Evolutionary conservation across 2,329 filamentous ascomycete genomes (phyloP), one percentile per base, ranked within the genome.

Genomic region (Knoxdaviesia capensis): DNA sequence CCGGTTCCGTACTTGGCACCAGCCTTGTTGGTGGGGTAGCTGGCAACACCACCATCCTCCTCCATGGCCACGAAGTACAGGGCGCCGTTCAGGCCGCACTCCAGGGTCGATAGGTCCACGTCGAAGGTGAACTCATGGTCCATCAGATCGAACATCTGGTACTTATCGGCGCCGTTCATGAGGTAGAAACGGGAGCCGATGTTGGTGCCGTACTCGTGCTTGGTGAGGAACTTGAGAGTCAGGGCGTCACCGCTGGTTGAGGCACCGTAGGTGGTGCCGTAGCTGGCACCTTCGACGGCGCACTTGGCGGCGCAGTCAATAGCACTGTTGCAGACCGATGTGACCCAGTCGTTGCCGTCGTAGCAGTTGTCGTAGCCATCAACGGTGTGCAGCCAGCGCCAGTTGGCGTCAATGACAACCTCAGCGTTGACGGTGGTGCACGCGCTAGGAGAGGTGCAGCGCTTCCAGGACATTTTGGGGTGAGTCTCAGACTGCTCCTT

Each of bases 61-160:
- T 69, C 63, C 70, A 74, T 74, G 46, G 64, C 58, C 10, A 68
- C 61, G 40, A 72, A 65, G 57, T 78, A 78, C 34, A 80, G 56
- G 31, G 75, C 75, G 41, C 72, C 73, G 56, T 81, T 80, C 46
- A 80, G 56, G 42, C 77, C 77, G 50, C 77, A 81, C 33, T 51
- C 67, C 30, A 79, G 61, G 43, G 66, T 66, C 31, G 72, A 77
- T 31, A 77, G 64, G 51, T 80, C 75, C 10, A 79, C 73, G 43
- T 78, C 74, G 44, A 80, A 78, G 34, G 70, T 69, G 51, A 80
- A 70, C 54, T 80, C 76, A 51, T 72, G 64, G 56, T 69, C 69
- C 45, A 69, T 59, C 41, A 78, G 60, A 43, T 71, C 64, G 57
- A 79, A 71, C 50, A 69, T 65, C 57, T 77, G 57, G 53, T 80